These are phyloP conservation scores for Vitis labrusca DNA, from an alignment of 164 flowering plant species.

Conservation along the genomic window DNA sequence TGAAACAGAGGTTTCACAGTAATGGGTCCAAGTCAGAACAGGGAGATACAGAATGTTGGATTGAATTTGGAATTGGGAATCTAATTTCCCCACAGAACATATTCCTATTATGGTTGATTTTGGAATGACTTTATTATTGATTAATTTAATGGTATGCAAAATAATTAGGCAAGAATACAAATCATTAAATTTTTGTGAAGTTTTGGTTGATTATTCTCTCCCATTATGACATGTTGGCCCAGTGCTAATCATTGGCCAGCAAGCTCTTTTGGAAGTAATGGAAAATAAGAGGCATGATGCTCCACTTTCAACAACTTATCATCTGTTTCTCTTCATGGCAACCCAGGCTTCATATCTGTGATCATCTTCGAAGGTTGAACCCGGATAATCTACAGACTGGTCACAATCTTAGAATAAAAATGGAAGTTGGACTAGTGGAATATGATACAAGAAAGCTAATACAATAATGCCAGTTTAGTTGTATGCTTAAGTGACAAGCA, in stretches of 20 bases:
- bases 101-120: no score
- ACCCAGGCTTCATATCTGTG: not conserved
- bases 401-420: not conserved
- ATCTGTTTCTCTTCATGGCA: not conserved
- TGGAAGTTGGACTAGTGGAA: conserved; percentile 1
- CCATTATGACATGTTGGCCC: not conserved
- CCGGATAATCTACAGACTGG: not conserved
- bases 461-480: not conserved
- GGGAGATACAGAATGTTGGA: no score
- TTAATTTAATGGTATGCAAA: no score
- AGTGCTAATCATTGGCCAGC: conserved; percentile 11
- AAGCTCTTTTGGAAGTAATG: not conserved
- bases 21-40: no score
- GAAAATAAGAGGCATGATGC: conserved; percentile 1
- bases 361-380: not conserved
- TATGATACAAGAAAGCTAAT: not conserved
- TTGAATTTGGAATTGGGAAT: no score
- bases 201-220: no score
- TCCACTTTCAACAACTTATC: not conserved
- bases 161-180: no score
- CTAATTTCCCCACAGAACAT: no score
- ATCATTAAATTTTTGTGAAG: no score
- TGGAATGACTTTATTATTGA: no score
- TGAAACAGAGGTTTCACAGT: no score
- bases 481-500: conserved; percentile 19